A percentile compares a stretch with the other conserved stretches of the same genome.
These are phyloP conservation scores for Trichaptum fuscoviolaceum DNA, from an alignment of 768 basidiomycete genomes.

Conservation along the genomic window DNA sequence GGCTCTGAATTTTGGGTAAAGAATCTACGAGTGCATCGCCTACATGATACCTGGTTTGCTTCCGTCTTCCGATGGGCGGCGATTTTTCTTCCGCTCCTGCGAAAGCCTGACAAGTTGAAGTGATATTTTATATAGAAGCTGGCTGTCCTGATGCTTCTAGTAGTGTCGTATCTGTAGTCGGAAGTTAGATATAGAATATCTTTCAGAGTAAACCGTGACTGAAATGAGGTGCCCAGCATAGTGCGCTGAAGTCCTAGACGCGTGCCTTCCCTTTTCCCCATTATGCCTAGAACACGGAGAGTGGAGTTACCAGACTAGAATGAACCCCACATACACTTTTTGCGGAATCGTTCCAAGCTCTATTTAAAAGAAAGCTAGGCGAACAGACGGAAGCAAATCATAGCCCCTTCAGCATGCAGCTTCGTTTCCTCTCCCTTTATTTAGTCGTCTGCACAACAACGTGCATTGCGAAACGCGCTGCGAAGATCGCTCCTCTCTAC, in stretches of 20 bases:
- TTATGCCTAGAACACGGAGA: not conserved
- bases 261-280: not conserved
- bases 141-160: no score
- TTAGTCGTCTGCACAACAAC: not conserved
- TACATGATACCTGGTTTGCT: no score
- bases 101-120: no score
- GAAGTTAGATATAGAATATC: not conserved
- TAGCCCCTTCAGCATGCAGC: not conserved
- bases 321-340: not conserved
- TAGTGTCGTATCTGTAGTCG: not conserved
- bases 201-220: not conserved
- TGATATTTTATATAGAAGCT: no score
- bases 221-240: not conserved
- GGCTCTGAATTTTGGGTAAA: not conserved
- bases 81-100: no score
- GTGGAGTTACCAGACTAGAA: not conserved
- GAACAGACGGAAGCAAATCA: not conserved
- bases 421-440: not conserved
- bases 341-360: not conserved
- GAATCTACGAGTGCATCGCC: not conserved
- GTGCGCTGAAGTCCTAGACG: not conserved
- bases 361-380: not conserved
- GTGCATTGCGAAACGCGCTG: not conserved
- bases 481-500: slow-evolving; percentile 9
- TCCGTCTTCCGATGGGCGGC: no score